phyloP scores from a whole-genome alignment of 2,329 filamentous ascomycete species.

The Nannizziopsis barbatae region DNA sequence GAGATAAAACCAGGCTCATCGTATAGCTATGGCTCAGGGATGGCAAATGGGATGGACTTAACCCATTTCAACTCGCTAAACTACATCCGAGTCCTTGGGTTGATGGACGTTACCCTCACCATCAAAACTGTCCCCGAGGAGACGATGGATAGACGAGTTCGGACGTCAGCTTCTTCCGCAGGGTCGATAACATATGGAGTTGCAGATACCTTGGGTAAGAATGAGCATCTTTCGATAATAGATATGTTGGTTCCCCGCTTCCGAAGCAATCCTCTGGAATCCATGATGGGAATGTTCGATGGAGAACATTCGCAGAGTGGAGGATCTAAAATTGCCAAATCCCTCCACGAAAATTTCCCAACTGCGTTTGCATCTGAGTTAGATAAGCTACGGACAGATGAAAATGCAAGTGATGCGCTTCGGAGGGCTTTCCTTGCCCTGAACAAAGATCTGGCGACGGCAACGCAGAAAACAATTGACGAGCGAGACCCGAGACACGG shows the following conservation, averaged over 20 bases:
- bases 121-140: conserved; percentile 90
- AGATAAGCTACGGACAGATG: conserved; percentile 57
- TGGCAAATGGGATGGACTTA: conserved; percentile 53
- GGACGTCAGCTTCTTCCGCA: conserved; percentile 90
- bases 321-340: conserved; percentile 93
- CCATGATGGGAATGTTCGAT: conserved; percentile 88
- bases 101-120: conserved; percentile 97
- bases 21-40: conserved; percentile 40
- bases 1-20: conserved; percentile 67
- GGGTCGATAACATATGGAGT: conserved; percentile 90
- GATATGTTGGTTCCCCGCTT: conserved; percentile 92
- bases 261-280: conserved; percentile 79
- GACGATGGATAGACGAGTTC: conserved; percentile 84
- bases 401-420: conserved; percentile 72
- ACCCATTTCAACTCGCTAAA: conserved; percentile 81
- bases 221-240: conserved; percentile 89
- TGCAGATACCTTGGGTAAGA: conserved; percentile 86
- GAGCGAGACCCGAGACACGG: conserved; percentile 50
- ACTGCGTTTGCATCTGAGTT: conserved; percentile 73
- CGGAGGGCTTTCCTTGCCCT: conserved; percentile 75
- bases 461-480: conserved; percentile 68
- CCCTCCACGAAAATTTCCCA: conserved; percentile 89
- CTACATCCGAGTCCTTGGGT: conserved; percentile 74
- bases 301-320: conserved; percentile 79
- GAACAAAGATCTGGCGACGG: conserved; percentile 87